Percentiles rank a stretch among this genome's conserved stretches.
These are phyloP conservation scores for Acacia concinna DNA, from an alignment of 331 rosid species.

Conservation along the genomic window DNA sequence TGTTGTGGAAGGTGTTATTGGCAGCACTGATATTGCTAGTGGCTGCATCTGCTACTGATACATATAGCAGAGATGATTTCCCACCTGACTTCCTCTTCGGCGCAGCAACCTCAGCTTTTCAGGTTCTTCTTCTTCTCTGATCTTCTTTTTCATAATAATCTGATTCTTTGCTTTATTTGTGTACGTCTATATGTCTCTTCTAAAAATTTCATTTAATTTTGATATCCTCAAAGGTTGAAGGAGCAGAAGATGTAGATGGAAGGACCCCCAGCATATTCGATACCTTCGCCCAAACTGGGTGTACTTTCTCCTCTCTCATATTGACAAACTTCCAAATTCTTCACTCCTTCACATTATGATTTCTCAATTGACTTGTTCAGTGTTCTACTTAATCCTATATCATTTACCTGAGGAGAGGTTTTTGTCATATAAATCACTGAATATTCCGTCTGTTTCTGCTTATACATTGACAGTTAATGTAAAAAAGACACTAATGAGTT, in stretches of 20 bases:
- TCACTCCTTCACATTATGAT: not conserved
- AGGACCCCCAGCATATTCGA: conserved; percentile 57
- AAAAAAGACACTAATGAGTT: not conserved
- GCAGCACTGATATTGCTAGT: not conserved
- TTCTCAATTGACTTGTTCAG: not conserved
- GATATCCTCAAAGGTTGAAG: conserved; percentile 44
- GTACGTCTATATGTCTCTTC: not conserved
- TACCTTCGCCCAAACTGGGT: conserved; percentile 33
- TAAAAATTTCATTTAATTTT: not conserved
- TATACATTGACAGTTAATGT: not conserved
- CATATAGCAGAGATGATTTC: conserved; percentile 4
- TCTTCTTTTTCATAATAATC: not conserved
- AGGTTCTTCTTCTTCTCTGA: conserved; percentile 1
- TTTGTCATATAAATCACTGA: not conserved
- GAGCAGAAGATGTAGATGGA: conserved; percentile 59
- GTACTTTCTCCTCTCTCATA: conserved; percentile 3
- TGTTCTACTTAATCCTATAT: not conserved
- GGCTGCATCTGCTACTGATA: not conserved
- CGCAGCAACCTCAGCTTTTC: conserved; percentile 6
- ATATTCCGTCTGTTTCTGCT: not conserved
- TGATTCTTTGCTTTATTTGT: not conserved
- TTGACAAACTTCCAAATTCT: not conserved
- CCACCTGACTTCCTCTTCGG: conserved; percentile 9
- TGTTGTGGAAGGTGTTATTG: conserved; percentile 4
- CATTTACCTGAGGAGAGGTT: not conserved